Evolutionary conservation across 108 stramenopile genomes (phyloP), one percentile per base, ranked within the genome.

Genomic region (Stephanodiscus minutulus): DNA sequence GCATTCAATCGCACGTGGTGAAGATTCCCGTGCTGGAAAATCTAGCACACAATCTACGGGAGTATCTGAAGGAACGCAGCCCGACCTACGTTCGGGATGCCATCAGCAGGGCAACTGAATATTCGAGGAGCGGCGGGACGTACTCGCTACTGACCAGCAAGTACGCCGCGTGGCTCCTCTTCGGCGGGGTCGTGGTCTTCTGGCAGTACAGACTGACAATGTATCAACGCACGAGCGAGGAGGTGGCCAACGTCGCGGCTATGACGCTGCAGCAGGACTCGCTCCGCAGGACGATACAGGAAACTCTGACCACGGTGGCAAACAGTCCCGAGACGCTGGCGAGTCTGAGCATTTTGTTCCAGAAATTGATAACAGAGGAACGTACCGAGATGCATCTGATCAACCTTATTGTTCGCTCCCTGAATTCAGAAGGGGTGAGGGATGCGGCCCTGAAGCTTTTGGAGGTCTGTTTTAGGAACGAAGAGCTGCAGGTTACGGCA

Each of bases 211-310:
- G 80, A 24, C 11, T 35, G 8, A 72, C 49, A 1, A 73, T 77
- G 76, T 81, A 81, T 39, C 63, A 77, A 61, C 54, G 72, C 0
- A 81, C 80, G n/a, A 64, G 60, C 13, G 72, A 81, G 49, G 80
- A 81, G 52, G 70, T 81, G 18, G 75, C 80, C 70, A 73, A 81
- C 24, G 64, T 81, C 22, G 80, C 80, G 3, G 53, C 80, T 20
- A 47, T 76, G 72, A 81, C 80, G 12, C 39, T 81, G 18, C 70
- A 50, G 56, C 75, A 81, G n/a, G 75, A 76, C 24, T 63, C 64
- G 17, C 33, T 81, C 3, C 70, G 80, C 24, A 54, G 25, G 17
- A 70, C 69, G 11, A 81, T 81, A 47, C 80, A 81, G 35, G 80
- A 81, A 41, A 81, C 75, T 7, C 47, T 81, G 20, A 60, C 75